Base-by-base conservation (phyloP, 1,139 yeast species). In the Lizanozyma gosingica region DNA sequence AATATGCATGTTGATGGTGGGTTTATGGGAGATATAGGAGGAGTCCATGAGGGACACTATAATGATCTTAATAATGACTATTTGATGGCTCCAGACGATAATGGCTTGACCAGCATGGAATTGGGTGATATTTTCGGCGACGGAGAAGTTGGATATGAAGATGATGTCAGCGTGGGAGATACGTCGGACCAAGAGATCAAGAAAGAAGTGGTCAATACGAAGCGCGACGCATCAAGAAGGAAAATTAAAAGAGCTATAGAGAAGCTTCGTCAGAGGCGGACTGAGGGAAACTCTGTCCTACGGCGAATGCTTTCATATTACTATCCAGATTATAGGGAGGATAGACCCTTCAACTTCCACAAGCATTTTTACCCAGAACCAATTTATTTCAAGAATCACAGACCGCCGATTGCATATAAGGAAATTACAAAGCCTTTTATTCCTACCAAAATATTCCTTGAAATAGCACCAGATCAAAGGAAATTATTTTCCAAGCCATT, bases 321-420 rank as follows among this genome's bases (percentile, higher is more conserved):
- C 52, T 85, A 73, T 52, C 95, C 95, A 0, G 68, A 75, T 2
- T 86, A 81, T 55, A 65, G 70, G 39, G 65, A 65, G 14, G 70
- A 76, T 34, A 67, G 72, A 37, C 73, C 82, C 1, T 66, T 83
- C 52, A 76, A 79, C 50, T 78, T 83, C 72, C 86, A 83, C 55
- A 59, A 76, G 4, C 63, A 84, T 38, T 83, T 83, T 52, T 77
- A 83, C 3, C 79, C 87, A 2, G 68, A 71, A 17, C 84, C 90
- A 0, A 60, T 65, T 27, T 73, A 69, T 42, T 75, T 73, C 48
- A 62, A 64, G 33, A 76, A 70, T 41, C 76, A 78, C 29, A 63
- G 65, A 32, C 84, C 87, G 0, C 67, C 68, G 1, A 60, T 69
- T 14, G 63, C 76, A 14, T 51, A 52, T 4, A 56, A 63, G n/a